Conservation (phyloP, 2,329 filamentous ascomycete species). For the Fusarium nematophilum region DNA sequence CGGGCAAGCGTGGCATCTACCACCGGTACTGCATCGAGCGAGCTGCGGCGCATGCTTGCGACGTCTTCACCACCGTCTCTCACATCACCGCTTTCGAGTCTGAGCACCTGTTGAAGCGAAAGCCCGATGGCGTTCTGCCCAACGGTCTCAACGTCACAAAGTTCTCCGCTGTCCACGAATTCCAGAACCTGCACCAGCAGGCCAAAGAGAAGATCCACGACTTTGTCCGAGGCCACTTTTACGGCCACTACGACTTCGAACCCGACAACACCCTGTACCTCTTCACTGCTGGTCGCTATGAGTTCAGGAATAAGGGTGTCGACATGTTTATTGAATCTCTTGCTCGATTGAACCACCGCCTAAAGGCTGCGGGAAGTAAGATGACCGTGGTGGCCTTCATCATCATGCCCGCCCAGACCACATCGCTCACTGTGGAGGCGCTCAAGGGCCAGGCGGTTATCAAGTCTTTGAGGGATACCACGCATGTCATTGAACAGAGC, state of each 20-base stretch:
- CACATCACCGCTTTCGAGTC: slow-evolving; percentile 99
- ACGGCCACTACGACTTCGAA: slow-evolving; percentile 97
- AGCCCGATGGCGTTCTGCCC: slow-evolving; percentile 94
- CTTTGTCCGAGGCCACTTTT: slow-evolving; percentile 98
- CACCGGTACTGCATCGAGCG: slow-evolving; percentile 98
- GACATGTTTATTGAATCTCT: slow-evolving; percentile 99
- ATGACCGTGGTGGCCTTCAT: slow-evolving; percentile 97
- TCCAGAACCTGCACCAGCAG: slow-evolving; percentile 97
- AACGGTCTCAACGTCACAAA: slow-evolving; percentile 98
- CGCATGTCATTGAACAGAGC: slow-evolving; percentile 90
- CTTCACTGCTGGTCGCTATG: slow-evolving; percentile 96
- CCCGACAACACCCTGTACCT: slow-evolving; percentile 97
- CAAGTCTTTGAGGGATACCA: slow-evolving; percentile 93
- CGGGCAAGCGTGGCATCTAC: slow-evolving; percentile 97
- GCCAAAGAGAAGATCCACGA: slow-evolving; percentile 98
- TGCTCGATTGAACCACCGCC: slow-evolving; percentile 90
- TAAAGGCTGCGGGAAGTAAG: slow-evolving; percentile 87
- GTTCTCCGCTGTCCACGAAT: slow-evolving; percentile 98
- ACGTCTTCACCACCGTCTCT: slow-evolving; percentile 98
- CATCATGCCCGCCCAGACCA: slow-evolving; percentile 98
- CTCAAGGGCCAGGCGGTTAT: slow-evolving; percentile 97
- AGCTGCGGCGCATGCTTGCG: slow-evolving; percentile 88
- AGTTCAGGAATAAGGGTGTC: slow-evolving; percentile 98
- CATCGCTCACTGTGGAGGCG: slow-evolving; percentile 93
- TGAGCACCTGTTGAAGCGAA: slow-evolving; percentile 96